phyloP scores from a whole-genome alignment of 2,329 filamentous ascomycete genomes.

The Penicillium palitans region DNA sequence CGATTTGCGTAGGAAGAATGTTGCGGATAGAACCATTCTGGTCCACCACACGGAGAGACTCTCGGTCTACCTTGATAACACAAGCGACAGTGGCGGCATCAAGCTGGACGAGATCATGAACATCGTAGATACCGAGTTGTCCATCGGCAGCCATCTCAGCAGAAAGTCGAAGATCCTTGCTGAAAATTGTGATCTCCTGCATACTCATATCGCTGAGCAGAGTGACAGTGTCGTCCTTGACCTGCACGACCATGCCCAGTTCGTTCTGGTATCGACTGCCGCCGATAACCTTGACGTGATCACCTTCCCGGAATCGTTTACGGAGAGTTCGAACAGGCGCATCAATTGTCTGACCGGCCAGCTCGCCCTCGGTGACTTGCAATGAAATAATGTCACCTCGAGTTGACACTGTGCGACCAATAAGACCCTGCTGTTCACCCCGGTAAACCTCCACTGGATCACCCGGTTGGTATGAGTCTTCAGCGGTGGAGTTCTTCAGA shows the following conservation, averaged over 20 bases:
- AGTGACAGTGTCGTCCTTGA: conserved; percentile 88
- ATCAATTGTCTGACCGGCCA: conserved; percentile 82
- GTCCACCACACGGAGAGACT: conserved; percentile 85
- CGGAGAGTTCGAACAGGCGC: conserved; percentile 88
- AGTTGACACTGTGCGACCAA: conserved; percentile 81
- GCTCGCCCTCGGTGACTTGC: conserved; percentile 76
- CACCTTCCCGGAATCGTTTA: conserved; percentile 88
- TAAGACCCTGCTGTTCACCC: conserved; percentile 89
- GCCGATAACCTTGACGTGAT: conserved; percentile 98
- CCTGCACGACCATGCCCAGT: conserved; percentile 94
- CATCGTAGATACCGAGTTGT: conserved; percentile 78
- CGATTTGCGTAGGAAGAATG: conserved; percentile 85
- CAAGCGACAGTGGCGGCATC: conserved; percentile 90
- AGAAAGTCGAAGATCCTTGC: conserved; percentile 91
- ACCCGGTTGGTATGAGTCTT: conserved; percentile 83
- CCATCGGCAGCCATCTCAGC: conserved; percentile 87
- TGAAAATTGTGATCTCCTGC: conserved; percentile 94
- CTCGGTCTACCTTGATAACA: conserved; percentile 91
- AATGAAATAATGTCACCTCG: conserved; percentile 91
- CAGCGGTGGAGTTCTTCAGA: conserved; percentile 77
- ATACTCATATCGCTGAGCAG: conserved; percentile 90
- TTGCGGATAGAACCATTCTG: conserved; percentile 82
- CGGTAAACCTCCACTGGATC: conserved; percentile 97
- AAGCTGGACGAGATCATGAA: conserved; percentile 92
- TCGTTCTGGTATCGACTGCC: conserved; percentile 93